Evolutionary conservation across 2,329 filamentous ascomycete species (phyloP), one percentile per base, ranked within the genome.

Genomic region (Colletotrichum australisinense): DNA sequence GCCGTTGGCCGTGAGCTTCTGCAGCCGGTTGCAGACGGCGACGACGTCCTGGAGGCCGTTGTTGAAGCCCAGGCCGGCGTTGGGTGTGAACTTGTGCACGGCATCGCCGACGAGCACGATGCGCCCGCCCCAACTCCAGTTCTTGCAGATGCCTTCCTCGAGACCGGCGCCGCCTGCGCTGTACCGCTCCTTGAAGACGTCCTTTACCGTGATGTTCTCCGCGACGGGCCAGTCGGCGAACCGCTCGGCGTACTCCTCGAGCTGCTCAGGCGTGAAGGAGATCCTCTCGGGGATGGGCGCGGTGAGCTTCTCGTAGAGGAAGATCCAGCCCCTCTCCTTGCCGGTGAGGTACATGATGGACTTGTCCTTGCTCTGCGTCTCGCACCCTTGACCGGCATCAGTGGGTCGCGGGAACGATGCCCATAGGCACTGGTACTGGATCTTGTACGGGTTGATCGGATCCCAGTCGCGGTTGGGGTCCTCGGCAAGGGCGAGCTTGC

Each of bases 1-100:
- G 14, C 57, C 8, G 4, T 16, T 26, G 12, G 12, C 14, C 58
- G 65, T 30, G 5, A 63, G 30, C 5, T 65, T 42, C 32, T 77
- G 66, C 6, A 83, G 76, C 8, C 75, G 74, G 58, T 83, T 82
- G 57, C 74, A 74, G 0, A 83, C 72, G 0, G 74, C 77, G 2
- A 80, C 76, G 0, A 81, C 69, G 16, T 83, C 82, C 38, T 80
- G 78, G 0, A 84, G 75, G 0, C 80, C 83, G 24, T 80, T 80
- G 73, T 84, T 83, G 46, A 79, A 79, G 0, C 83, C 82, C 0
- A 78, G 76, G 0, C 81, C 82, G 0, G 81, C 77, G 63, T 80
- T 82, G 0, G 83, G 81, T 0, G 82, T 84, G 66, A 81, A 81
- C 56, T 84, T 84, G 67, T 85, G 83, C 1, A 77, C 79, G 0